phyloP scores from a whole-genome alignment of 768 basidiomycete species.

The Galerina marginata region DNA sequence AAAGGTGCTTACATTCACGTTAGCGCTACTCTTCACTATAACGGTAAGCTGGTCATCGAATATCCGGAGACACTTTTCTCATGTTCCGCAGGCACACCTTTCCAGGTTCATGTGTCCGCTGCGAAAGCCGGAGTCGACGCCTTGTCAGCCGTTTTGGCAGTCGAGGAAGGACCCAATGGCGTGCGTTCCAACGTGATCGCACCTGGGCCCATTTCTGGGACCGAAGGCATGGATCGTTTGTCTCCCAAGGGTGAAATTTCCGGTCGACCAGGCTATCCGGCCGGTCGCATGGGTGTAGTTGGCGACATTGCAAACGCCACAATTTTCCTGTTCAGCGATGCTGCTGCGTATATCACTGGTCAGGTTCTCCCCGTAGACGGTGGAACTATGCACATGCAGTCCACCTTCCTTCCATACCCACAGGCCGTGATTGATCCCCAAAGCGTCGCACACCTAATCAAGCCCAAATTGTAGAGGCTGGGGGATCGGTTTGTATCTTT shows the following conservation, averaged over 20 bases:
- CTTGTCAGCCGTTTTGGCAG: slow-evolving; percentile 80
- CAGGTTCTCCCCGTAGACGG: slow-evolving; percentile 79
- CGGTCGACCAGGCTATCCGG: slow-evolving; percentile 24
- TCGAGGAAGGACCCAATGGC: slow-evolving; percentile 96
- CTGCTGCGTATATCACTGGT: slow-evolving; percentile 78
- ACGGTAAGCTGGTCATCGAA: slow-evolving; percentile 48
- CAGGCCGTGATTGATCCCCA: slow-evolving; percentile 64
- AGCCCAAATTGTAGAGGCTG: slow-evolving; percentile 45
- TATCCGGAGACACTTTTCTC: slow-evolving; percentile 18
- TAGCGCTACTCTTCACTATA: slow-evolving; percentile 87
- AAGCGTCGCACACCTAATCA: slow-evolving; percentile 55
- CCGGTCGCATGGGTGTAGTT: slow-evolving; percentile 61
- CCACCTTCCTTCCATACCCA: slow-evolving; percentile 62
- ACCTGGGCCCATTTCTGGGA: slow-evolving; percentile 81
- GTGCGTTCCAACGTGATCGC: slow-evolving; percentile 89
- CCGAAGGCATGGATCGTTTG: slow-evolving; percentile 77
- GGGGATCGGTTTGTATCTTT: background rate
- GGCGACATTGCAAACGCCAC: slow-evolving; percentile 74
- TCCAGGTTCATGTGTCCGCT: slow-evolving; percentile 92
- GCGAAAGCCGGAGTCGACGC: slow-evolving; percentile 96
- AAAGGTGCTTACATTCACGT: slow-evolving; percentile 89
- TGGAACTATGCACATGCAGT: slow-evolving; percentile 58
- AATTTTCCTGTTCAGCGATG: slow-evolving; percentile 83
- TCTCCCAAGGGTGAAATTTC: slow-evolving; percentile 30
- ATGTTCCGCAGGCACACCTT: slow-evolving; percentile 64